These are phyloP conservation scores for Podochytrium sp. DNA, from an alignment of 192 early-diverging fungal species.

Conservation along the genomic window DNA sequence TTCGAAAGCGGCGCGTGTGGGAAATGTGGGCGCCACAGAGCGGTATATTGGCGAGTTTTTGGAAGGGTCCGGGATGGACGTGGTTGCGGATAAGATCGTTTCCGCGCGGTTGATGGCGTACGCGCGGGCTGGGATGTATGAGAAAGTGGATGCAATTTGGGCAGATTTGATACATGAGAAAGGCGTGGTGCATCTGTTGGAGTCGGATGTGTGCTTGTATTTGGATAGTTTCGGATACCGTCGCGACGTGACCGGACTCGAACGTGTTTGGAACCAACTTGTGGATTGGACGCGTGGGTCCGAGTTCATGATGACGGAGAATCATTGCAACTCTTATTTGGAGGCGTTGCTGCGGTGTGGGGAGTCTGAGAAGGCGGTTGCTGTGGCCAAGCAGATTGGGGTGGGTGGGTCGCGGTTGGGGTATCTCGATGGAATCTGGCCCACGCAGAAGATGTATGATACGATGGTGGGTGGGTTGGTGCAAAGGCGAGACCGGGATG, in stretches of 20 bases:
- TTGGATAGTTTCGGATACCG: conserved; percentile 27
- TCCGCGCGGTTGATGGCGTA: conserved; percentile 3
- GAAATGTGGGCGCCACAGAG: background rate
- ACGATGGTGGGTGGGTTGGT: conserved; percentile 5
- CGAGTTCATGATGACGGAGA: conserved; percentile 20
- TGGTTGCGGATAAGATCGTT: background rate
- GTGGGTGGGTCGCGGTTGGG: background rate
- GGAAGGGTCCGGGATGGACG: background rate
- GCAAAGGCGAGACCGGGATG: background rate
- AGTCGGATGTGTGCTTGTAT: conserved; percentile 6
- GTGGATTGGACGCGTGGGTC: background rate
- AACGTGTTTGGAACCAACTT: background rate
- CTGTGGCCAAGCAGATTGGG: conserved; percentile 5
- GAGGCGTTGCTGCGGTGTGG: conserved; percentile 16
- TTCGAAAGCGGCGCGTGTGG: background rate
- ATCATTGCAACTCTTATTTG: conserved; percentile 27
- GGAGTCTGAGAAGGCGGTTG: background rate
- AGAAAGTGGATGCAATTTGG: conserved; percentile 13
- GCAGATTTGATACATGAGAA: background rate
- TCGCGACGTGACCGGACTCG: background rate
- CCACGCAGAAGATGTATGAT: conserved; percentile 9
- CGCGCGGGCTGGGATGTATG: background rate
- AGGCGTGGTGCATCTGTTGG: background rate
- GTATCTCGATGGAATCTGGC: background rate
- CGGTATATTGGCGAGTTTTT: background rate